These are phyloP conservation scores for Eimeria sp. DNA, from an alignment of 169 alveolate genomes.

Conservation along the genomic window DNA sequence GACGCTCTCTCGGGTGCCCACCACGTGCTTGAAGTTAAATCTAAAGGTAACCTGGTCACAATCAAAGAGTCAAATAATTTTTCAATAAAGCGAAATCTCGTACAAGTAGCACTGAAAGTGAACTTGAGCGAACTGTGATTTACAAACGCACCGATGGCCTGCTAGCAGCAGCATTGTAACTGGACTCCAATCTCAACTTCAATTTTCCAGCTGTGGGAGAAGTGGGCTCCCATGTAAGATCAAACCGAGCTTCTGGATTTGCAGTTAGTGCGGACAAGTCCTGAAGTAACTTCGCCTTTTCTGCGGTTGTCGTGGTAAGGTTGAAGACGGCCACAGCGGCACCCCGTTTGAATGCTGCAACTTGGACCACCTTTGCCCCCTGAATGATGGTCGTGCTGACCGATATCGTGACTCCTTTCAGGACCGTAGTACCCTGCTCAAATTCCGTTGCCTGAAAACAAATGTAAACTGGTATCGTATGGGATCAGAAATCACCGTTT, in stretches of 20 bases:
- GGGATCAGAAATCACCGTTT: neutral
- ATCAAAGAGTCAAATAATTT: neutral
- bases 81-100: neutral
- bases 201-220: constrained; percentile 43
- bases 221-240: constrained; percentile 53
- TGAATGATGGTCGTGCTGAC: constrained; percentile 21
- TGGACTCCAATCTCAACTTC: constrained; percentile 36
- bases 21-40: constrained; percentile 43
- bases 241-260: constrained; percentile 58
- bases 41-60: neutral
- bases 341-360: constrained; percentile 60
- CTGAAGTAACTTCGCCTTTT: constrained; percentile 39
- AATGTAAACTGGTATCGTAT: neutral
- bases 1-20: constrained; percentile 42
- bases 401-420: constrained; percentile 44
- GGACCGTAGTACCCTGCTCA: constrained; percentile 57
- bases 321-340: constrained; percentile 50
- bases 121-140: neutral
- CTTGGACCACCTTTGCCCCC: constrained; percentile 33
- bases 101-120: neutral
- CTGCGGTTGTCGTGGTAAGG: constrained; percentile 59
- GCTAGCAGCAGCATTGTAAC: constrained; percentile 76
- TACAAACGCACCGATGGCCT: constrained; percentile 26
- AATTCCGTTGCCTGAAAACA: constrained; percentile 39
- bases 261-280: constrained; percentile 30